phyloP scores from a whole-genome alignment of 2,329 filamentous ascomycete species.

The Mycosphaerelloides madeirae region DNA sequence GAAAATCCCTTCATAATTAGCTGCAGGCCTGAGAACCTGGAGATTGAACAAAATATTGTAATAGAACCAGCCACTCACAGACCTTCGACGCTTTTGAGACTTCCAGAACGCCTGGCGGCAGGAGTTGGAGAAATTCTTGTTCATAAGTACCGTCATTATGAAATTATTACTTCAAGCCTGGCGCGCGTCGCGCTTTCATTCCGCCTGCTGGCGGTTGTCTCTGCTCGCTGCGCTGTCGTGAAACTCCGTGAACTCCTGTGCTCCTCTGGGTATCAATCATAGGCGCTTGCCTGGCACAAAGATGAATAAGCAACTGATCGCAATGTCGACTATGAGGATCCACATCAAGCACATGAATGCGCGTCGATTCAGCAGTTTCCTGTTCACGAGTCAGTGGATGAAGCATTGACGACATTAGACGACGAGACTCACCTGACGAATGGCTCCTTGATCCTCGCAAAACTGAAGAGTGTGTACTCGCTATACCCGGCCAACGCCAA shows the following conservation, averaged over 20 bases:
- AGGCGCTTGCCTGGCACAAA: constrained; percentile 86
- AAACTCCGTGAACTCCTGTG: constrained; percentile 1
- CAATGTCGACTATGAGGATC: constrained; percentile 71
- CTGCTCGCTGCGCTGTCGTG: background rate
- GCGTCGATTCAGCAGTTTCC: constrained; percentile 76
- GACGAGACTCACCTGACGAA: constrained; percentile 58
- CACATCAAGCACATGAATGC: constrained; percentile 74
- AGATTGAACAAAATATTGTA: no score
- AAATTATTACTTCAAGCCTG: no score
- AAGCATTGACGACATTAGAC: background rate
- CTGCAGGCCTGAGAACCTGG: no score
- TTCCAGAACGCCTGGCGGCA: no score
- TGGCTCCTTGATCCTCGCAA: constrained; percentile 80
- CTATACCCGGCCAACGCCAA: constrained; percentile 85
- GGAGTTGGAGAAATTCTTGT: no score
- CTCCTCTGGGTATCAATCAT: constrained; percentile 35
- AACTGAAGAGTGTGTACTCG: constrained; percentile 95
- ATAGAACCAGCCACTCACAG: no score
- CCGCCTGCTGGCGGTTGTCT: background rate
- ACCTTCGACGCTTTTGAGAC: no score
- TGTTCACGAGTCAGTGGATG: constrained; percentile 14
- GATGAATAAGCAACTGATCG: constrained; percentile 85
- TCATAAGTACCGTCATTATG: no score
- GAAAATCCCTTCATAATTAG: no score
- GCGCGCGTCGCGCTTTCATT: no score